A percentile compares a stretch with the other conserved stretches of the same genome.
Conservation (phyloP, 768 basidiomycete species). For the Amanita inopinata region DNA sequence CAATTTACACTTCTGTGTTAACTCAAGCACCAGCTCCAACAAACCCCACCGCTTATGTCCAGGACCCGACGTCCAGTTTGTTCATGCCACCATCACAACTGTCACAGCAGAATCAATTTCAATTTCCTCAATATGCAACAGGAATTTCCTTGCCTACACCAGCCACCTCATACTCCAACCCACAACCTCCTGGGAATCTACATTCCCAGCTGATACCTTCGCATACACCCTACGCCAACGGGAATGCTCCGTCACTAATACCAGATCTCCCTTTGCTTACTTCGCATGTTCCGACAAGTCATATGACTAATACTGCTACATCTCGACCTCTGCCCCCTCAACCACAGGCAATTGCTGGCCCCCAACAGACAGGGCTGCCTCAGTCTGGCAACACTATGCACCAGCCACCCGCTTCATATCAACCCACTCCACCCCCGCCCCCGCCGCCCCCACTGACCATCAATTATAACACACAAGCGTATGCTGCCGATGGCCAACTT, state of each 20-base stretch:
- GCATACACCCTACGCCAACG: conserved; percentile 9
- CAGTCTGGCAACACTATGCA: conserved; percentile 24
- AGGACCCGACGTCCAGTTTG: neutral
- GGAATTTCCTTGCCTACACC: conserved; percentile 1
- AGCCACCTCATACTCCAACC: conserved; percentile 9
- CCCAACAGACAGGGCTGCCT: conserved; percentile 6
- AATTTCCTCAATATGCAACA: conserved; percentile 2
- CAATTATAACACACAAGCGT: conserved; percentile 12
- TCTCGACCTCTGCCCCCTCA: conserved; percentile 9
- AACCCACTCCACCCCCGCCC: conserved; percentile 24
- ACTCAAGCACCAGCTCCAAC: conserved; percentile 17
- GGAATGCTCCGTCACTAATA: conserved; percentile 13
- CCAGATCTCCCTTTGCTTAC: neutral
- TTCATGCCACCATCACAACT: conserved; percentile 18
- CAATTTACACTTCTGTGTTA: conserved; percentile 9
- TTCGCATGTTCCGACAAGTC: neutral
- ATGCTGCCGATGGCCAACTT: conserved; percentile 13
- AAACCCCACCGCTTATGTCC: conserved; percentile 13
- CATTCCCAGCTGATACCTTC: neutral
- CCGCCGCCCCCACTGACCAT: conserved; percentile 16
- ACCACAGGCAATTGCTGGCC: conserved; percentile 9
- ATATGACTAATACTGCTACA: neutral
- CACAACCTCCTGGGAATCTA: conserved; percentile 20
- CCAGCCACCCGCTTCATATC: conserved; percentile 24
- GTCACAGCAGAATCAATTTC: neutral